phyloP scores from a whole-genome alignment of 495 filamentous ascomycete species.

The Penicillium steckii region DNA sequence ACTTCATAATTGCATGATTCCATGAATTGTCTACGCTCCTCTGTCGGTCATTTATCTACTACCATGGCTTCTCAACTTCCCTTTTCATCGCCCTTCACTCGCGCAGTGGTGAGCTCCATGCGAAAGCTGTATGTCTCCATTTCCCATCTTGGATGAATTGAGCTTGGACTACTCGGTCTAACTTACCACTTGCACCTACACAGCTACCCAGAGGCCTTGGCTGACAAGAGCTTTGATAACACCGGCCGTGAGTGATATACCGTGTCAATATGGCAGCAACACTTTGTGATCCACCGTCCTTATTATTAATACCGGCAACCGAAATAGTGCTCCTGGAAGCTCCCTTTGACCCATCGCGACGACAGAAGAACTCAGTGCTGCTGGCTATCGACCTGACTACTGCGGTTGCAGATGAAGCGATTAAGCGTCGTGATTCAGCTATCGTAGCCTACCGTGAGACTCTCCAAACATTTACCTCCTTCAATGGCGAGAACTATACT shows the following conservation, averaged over 20 bases:
- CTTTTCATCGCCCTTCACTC: constrained; percentile 65
- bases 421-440: constrained; percentile 68
- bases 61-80: constrained; percentile 32
- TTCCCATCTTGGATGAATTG: constrained; percentile 2
- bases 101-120: constrained; percentile 78
- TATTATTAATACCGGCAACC: not conserved
- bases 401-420: constrained; percentile 88
- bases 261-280: not conserved
- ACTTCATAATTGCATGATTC: not conserved
- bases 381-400: constrained; percentile 90
- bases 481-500: too few relatives aligned
- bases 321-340: constrained; percentile 71
- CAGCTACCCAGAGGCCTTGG: constrained; percentile 86
- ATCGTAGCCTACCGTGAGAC: constrained; percentile 84
- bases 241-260: constrained; percentile 64
- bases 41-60: constrained; percentile 26
- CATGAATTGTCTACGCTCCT: constrained; percentile 25
- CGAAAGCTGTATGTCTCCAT: constrained; percentile 65
- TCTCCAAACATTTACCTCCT: too few relatives aligned
- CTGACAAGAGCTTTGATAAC: constrained; percentile 92
- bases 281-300: constrained; percentile 2
- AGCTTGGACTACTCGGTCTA: constrained; percentile 19
- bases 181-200: not conserved
- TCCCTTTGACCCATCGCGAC: constrained; percentile 56
- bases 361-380: constrained; percentile 72